Percentiles rank a stretch among this genome's conserved stretches.
These are phyloP conservation scores for Parietaria judaica DNA, from an alignment of 306 rosid genomes.

Conservation along the genomic window DNA sequence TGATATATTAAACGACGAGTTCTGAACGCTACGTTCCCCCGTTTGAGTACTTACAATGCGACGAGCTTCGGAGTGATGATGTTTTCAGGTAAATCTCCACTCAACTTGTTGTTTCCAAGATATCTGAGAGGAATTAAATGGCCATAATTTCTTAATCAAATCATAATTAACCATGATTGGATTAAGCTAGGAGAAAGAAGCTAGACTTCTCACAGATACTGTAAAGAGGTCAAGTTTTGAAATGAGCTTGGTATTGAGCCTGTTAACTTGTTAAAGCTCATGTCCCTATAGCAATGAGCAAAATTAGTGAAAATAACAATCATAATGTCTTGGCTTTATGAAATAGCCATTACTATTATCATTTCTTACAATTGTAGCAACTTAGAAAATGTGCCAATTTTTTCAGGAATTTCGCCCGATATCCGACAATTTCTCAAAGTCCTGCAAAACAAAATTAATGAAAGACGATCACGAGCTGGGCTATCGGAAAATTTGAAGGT, in stretches of 20 bases:
- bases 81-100: slow-evolving; percentile 23
- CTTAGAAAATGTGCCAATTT: slow-evolving; percentile 19
- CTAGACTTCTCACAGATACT: slow-evolving; percentile 23
- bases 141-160: background rate
- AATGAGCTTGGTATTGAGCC: slow-evolving; percentile 30
- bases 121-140: slow-evolving; percentile 17
- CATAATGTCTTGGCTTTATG: background rate
- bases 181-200: background rate
- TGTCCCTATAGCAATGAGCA: slow-evolving; percentile 15
- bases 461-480: background rate
- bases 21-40: background rate
- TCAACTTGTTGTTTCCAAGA: slow-evolving; percentile 30
- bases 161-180: background rate
- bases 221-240: slow-evolving; percentile 18
- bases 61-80: slow-evolving; percentile 22
- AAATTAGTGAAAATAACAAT: background rate
- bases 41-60: slow-evolving; percentile 26
- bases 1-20: background rate
- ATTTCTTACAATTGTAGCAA: slow-evolving; percentile 23
- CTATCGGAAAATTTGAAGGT: background rate
- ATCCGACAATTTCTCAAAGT: slow-evolving; percentile 24
- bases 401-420: slow-evolving; percentile 22
- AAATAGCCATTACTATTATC: background rate
- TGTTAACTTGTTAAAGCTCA: slow-evolving; percentile 31
- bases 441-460: slow-evolving; percentile 10